Evolutionary conservation across 1,284 basidiomycete species (phyloP), one percentile per base, ranked within the genome.

Genomic region (Austroboletus niveus): DNA sequence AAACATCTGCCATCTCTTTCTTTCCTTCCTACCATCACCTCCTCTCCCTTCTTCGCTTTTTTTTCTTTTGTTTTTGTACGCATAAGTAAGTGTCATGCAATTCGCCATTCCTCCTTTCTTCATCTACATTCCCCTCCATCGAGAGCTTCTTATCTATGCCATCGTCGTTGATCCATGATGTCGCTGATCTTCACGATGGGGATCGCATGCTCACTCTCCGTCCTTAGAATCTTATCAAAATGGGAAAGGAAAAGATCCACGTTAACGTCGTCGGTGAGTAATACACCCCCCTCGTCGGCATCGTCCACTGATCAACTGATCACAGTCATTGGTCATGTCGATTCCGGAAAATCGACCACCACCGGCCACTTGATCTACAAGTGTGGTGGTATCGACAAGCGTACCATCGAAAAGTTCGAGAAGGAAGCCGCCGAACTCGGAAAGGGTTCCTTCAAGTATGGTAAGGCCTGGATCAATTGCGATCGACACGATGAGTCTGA

Each of bases 311-410:
- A 69, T 72, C 56, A 59, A 54, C 55, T 55, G 53, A 72, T 78
- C 69, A 67, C 76, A 92, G 93, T 96, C 76, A 94, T 95, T 81
- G 92, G 93, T 62, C 93, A 96, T 82, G 92, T 95, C 89, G 91
- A 94, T 80, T 93, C 91, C 73, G 92, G 96, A 68, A 98, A 98
- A 83, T 98, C 95, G 61, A 99, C 96, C 78, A 99, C 96, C 72
- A 99, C 97, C 70, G 97, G 97, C 68, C 97, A 99, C 84, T 84
- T 99, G 80, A 99, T 99, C 87, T 98, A 98, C 93, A 98, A 99
- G 89, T 99, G 96, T 77, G 96, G 96, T 88, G 97, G 97, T 93
- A 99, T 99, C 81, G 97, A 99, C 79, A 99, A 99, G 85, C 96
- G 97, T 89, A 98, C 95, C 76, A 98, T 99, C 69, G 95, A 99